Conservation (phyloP, 768 basidiomycete genomes). For the Neoboletus subvelutipes region DNA sequence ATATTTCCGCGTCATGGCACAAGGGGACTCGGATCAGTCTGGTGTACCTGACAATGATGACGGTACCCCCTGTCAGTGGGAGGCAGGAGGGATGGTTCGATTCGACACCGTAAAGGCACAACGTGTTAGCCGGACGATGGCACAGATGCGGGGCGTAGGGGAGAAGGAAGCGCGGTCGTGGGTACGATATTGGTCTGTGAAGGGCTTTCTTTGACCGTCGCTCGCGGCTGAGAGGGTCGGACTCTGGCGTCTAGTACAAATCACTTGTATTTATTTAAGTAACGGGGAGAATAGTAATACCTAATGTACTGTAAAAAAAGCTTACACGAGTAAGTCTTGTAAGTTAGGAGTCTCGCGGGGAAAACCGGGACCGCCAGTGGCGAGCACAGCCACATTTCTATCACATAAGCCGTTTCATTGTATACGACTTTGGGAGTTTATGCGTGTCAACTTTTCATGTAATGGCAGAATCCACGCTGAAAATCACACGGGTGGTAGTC, state of each 20-base stretch:
- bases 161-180: slow-evolving; percentile 2
- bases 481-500: not conserved
- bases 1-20: slow-evolving; percentile 25
- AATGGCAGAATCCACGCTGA: not conserved
- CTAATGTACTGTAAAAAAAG: not conserved
- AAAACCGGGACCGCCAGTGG: no score
- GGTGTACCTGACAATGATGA: no score
- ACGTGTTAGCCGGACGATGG: not conserved
- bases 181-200: slow-evolving; percentile 4
- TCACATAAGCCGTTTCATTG: no score
- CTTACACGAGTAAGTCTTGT: no score
- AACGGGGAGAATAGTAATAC: not conserved
- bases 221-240: not conserved
- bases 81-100: not conserved
- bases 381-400: no score
- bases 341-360: no score
- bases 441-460: no score
- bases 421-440: no score
- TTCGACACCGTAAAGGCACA: not conserved
- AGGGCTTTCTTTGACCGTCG: not conserved
- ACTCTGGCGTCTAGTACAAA: no score
- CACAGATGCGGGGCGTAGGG: not conserved
- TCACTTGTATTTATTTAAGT: not conserved
- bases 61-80: not conserved
- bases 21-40: not conserved